Evolutionary conservation across 129 eudicot genomes (phyloP).

Genomic region (Saposhnikovia divaricata): DNA sequence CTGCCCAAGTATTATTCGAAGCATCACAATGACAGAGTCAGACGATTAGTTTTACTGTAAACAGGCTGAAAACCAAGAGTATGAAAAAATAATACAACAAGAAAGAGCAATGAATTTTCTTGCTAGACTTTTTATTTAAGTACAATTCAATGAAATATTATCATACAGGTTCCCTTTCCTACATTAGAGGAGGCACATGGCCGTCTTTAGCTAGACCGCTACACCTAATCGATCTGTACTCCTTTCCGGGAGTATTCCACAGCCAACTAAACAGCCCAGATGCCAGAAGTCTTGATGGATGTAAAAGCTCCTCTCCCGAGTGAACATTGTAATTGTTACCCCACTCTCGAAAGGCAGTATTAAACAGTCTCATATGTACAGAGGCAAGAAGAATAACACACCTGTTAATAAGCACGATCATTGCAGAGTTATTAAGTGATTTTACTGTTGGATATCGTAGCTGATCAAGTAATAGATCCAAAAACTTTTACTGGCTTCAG

Average conservation of each 20-base stretch:
- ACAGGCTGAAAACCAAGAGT: not conserved
- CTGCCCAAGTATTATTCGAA: not conserved
- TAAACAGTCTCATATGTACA: not conserved
- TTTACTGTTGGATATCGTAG: constrained; percentile 69
- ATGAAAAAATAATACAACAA: not conserved
- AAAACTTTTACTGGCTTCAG: constrained; percentile 79
- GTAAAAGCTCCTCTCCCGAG: not conserved
- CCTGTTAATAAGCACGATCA: constrained; percentile 82
- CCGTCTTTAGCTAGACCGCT: not conserved
- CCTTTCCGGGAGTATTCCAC: not conserved
- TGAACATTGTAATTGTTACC: not conserved
- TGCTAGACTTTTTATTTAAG: not conserved
- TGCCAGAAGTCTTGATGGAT: not conserved
- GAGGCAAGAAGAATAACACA: constrained; percentile 14
- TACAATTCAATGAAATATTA: not conserved
- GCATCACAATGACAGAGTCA: not conserved
- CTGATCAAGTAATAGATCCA: constrained; percentile 85
- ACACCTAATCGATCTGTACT: not conserved
- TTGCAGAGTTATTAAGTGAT: constrained; percentile 66
- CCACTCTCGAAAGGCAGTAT: not conserved
- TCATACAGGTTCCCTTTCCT: not conserved
- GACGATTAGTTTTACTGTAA: not conserved
- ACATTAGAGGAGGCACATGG: not conserved
- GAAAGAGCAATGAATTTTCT: not conserved
- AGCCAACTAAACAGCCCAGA: not conserved